Evolutionary conservation across 2,329 filamentous ascomycete genomes (phyloP).

Genomic region (Xylaria sp.): DNA sequence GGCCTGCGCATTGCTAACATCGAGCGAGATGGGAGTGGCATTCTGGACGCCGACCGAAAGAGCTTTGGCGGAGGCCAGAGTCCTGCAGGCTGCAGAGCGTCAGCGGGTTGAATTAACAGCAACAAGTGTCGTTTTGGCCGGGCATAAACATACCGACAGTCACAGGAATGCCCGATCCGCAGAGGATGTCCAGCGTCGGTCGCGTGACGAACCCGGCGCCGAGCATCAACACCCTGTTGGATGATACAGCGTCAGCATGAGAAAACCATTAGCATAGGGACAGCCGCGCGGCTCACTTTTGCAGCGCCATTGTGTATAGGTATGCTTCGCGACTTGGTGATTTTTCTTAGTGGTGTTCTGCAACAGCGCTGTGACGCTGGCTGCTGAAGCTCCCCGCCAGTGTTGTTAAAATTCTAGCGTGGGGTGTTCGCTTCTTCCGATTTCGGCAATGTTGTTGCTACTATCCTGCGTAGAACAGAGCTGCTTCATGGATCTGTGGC

Average conservation of each 20-base stretch:
- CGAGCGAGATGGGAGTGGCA: constrained; percentile 80
- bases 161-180: constrained; percentile 68
- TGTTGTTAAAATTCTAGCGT: neutral
- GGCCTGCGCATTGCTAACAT: constrained; percentile 79
- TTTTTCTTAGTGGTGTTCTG: neutral
- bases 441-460: neutral
- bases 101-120: neutral
- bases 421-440: neutral
- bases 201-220: constrained; percentile 59
- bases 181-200: constrained; percentile 72
- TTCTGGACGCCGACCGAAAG: constrained; percentile 78
- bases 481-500: neutral
- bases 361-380: too few relatives aligned
- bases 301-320: neutral
- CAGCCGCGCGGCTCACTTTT: neutral
- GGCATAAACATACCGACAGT: constrained; percentile 66
- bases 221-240: constrained; percentile 50
- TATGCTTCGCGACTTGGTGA: neutral
- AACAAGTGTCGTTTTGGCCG: neutral
- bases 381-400: too few relatives aligned
- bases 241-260: too few relatives aligned
- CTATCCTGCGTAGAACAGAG: neutral
- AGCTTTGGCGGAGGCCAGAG: constrained; percentile 78
- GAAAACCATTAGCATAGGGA: neutral
- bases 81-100: constrained; percentile 75